Evolutionary conservation across 2,329 filamentous ascomycete genomes (phyloP).

Genomic region (Xylogone sp.): DNA sequence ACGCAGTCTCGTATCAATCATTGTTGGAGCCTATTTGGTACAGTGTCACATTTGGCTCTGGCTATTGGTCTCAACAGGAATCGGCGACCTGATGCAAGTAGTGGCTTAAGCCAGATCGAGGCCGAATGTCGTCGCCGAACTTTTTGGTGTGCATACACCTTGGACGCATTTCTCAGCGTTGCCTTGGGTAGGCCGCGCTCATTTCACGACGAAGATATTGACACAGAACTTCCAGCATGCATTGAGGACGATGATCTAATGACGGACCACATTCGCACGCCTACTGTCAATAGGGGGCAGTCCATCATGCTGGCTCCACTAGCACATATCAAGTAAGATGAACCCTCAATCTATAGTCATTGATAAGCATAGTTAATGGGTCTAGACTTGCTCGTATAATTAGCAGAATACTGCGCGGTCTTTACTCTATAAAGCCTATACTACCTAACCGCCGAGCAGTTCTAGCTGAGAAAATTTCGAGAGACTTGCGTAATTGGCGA

Average conservation of each 20-base stretch:
- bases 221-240: constrained; percentile 47
- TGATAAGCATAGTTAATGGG: background rate
- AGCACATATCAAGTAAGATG: constrained; percentile 36
- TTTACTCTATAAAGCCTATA: constrained; percentile 35
- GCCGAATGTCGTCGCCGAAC: constrained; percentile 49
- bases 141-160: constrained; percentile 62
- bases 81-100: constrained; percentile 11
- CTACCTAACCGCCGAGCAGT: constrained; percentile 26
- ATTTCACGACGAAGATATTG: constrained; percentile 63
- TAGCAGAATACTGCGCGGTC: constrained; percentile 37
- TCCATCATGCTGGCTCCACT: constrained; percentile 41
- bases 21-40: constrained; percentile 32
- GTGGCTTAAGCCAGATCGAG: constrained; percentile 32
- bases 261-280: constrained; percentile 28
- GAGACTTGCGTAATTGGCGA: constrained; percentile 42
- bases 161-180: constrained; percentile 62
- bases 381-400: constrained; percentile 39
- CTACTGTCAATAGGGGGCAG: constrained; percentile 1
- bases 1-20: constrained; percentile 31
- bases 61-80: constrained; percentile 29
- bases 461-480: constrained; percentile 37
- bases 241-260: constrained; percentile 48
- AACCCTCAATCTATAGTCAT: too few relatives aligned
- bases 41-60: constrained; percentile 28
- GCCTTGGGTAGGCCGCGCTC: constrained; percentile 57